Conservation (phyloP, 2,329 filamentous ascomycete species). For the Dactylellina cionopaga region DNA sequence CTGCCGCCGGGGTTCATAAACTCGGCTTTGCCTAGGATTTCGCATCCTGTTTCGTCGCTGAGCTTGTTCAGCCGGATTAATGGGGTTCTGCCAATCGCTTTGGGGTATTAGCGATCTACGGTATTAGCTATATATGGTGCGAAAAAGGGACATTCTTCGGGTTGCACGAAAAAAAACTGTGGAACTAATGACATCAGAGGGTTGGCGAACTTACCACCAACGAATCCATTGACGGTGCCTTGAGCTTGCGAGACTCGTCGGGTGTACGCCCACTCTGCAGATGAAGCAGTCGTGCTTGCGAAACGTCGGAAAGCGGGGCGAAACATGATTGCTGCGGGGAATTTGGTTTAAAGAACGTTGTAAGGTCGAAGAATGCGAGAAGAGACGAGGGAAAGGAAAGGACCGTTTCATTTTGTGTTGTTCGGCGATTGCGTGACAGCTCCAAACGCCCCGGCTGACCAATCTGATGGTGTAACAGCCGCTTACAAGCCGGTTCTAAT, state of each 20-base stretch:
- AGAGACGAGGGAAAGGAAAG: not conserved
- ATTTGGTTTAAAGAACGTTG: no score
- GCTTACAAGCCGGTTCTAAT: not conserved
- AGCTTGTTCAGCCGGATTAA: slow-evolving; percentile 88
- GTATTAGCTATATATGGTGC: slow-evolving; percentile 2
- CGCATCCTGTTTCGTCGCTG: slow-evolving; percentile 90
- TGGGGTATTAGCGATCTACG: slow-evolving; percentile 48
- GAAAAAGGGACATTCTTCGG: not conserved
- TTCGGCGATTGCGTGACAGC: not conserved
- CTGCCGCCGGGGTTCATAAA: slow-evolving; percentile 98
- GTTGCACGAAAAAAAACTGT: slow-evolving; percentile 2
- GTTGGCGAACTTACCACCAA: slow-evolving; percentile 72
- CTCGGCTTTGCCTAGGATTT: slow-evolving; percentile 94
- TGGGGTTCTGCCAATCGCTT: slow-evolving; percentile 96
- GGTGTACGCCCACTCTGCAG: slow-evolving; percentile 69
- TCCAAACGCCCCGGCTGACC: not conserved
- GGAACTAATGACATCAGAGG: slow-evolving; percentile 13
- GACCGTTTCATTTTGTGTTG: not conserved
- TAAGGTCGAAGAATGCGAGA: not conserved
- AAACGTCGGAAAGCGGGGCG: slow-evolving; percentile 75
- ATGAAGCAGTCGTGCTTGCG: slow-evolving; percentile 66
- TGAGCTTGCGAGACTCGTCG: slow-evolving; percentile 81
- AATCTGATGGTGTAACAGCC: not conserved
- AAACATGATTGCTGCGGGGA: slow-evolving; percentile 68
- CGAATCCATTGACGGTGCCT: slow-evolving; percentile 78